phyloP scores from a whole-genome alignment of 768 basidiomycete species.

The Lepiota venenata region DNA sequence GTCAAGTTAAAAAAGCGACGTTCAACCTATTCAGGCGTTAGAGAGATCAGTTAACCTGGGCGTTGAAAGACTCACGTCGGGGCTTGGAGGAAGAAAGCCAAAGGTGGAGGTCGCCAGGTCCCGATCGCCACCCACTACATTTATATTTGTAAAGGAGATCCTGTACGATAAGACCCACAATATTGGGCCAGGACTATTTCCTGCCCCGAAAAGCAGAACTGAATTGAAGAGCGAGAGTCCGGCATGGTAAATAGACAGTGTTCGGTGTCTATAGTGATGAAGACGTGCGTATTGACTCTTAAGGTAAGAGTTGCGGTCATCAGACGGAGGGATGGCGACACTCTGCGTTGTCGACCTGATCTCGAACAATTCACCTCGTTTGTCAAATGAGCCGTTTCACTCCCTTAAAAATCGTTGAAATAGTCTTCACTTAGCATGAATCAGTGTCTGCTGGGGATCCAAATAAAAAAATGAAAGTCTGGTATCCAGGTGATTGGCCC shows the following conservation, averaged over 20 bases:
- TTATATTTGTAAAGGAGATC: constrained; percentile 8
- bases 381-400: no score
- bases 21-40: constrained; percentile 14
- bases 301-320: not conserved
- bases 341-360: not conserved
- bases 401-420: no score
- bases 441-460: no score
- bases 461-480: not conserved
- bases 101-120: constrained; percentile 10
- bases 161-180: constrained; percentile 6
- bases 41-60: not conserved
- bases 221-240: constrained; percentile 3
- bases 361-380: no score
- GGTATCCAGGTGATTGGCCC: not conserved
- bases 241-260: not conserved
- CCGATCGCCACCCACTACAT: not conserved
- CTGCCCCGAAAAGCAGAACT: constrained; percentile 3
- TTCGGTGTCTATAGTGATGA: constrained; percentile 9
- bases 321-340: not conserved
- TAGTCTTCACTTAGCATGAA: no score
- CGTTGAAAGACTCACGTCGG: constrained; percentile 16
- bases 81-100: constrained; percentile 7
- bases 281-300: not conserved
- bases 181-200: constrained; percentile 6
- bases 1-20: constrained; percentile 11